A percentile compares a stretch with the other conserved stretches of the same genome.
Evolutionary conservation across 805 yeast genomes (phyloP).

Genomic region (Limtongia smithiae): DNA sequence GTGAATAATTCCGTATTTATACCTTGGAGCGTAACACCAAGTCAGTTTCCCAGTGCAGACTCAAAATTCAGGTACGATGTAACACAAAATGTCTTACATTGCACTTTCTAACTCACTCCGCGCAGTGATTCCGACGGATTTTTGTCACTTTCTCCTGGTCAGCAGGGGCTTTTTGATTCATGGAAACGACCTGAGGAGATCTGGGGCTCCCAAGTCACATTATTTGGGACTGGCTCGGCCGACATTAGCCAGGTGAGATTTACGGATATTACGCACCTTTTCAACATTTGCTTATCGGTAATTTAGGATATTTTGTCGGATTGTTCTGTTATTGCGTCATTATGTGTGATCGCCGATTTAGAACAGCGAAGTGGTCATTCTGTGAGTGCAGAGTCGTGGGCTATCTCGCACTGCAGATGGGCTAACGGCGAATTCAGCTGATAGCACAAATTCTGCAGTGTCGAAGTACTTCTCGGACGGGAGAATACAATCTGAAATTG

Average conservation of each 20-base stretch:
- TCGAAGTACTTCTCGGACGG: conserved; percentile 30
- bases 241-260: too few species aligned
- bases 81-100: too few species aligned
- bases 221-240: too few species aligned
- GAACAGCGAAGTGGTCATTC: conserved; percentile 24
- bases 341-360: conserved; percentile 48
- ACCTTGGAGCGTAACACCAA: conserved; percentile 27
- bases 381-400: not conserved
- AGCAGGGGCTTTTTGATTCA: conserved; percentile 11
- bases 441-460: conserved; percentile 31
- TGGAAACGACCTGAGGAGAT: conserved; percentile 30
- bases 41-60: too few species aligned
- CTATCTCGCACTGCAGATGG: not conserved
- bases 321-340: conserved; percentile 73
- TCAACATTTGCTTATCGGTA: too few species aligned
- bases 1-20: conserved; percentile 18
- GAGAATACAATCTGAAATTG: conserved; percentile 44
- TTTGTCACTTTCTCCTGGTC: conserved; percentile 22
- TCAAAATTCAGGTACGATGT: too few species aligned
- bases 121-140: conserved; percentile 12
- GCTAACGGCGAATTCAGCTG: conserved; percentile 1
- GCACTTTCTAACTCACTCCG: too few species aligned
- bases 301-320: conserved; percentile 43
- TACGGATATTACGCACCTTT: too few species aligned
- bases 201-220: conserved; percentile 9